Evolutionary conservation across 352 stramenopile genomes (phyloP), one percentile per base, ranked within the genome.

Genomic region (Phytophthora capsici): DNA sequence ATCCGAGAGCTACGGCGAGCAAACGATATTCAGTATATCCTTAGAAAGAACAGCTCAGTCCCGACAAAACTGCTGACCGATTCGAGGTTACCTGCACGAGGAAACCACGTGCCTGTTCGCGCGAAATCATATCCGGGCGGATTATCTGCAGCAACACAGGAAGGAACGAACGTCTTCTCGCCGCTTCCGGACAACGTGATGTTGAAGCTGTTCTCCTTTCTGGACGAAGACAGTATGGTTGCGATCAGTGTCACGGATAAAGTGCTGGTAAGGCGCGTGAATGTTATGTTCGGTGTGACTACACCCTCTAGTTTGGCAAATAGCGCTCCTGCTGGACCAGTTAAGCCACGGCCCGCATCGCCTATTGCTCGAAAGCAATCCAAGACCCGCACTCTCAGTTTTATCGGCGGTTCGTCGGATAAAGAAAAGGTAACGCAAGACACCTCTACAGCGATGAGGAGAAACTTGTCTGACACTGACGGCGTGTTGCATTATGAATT

Each of bases 141-240:
- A 44, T 28, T 64, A 17, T 9, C 43, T 23, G 17, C 17, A 48
- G 26, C 13, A n/a, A 47, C 34, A 26, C 46, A 26, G 16, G 38
- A 63, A 12, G 52, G 49, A 6, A 52, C 64, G 12, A 69, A 82
- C 38, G 37, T 62, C 6, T 76, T 87, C 25, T 76, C 54, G 3
- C 44, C 46, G 22, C 74, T 77, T 17, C 71, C 83, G 6, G 80
- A 92, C 57, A 82, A 84, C 20, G 56, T 86, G 1, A 62, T 94
- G 54, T 78, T 91, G 62, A 75, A 78, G 17, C 49, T 92, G 26
- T 94, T 94, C 56, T 71, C 82, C 2, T 86, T 80, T 52, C 58
- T 92, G 32, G 82, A 91, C 25, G 82, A 86, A 23, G 85, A 89
- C 45, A 89, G 81, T 48, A 88, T 94, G 32, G 71, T 93, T 30